These are phyloP conservation scores for Lentinula sp. DNA, from an alignment of 768 basidiomycete genomes.

Conservation along the genomic window DNA sequence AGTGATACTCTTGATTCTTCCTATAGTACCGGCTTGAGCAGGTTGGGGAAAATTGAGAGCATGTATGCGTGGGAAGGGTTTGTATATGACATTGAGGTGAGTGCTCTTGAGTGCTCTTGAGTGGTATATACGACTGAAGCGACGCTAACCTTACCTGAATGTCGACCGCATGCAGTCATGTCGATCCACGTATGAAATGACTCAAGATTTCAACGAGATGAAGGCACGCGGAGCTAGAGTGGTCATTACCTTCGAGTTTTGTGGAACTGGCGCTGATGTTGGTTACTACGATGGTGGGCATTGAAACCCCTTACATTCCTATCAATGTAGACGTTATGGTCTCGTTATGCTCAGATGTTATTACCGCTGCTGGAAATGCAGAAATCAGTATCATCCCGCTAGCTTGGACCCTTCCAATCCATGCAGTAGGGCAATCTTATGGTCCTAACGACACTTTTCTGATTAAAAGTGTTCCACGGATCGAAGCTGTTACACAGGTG, in stretches of 20 bases:
- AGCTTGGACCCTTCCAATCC: constrained; percentile 12
- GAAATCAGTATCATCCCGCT: constrained; percentile 11
- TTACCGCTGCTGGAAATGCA: constrained; percentile 8
- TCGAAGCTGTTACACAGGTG: constrained; percentile 8
- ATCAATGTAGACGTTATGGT: not conserved
- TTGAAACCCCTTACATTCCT: not conserved
- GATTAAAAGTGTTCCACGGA: constrained; percentile 10
- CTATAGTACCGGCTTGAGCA: not conserved
- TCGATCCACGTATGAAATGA: constrained; percentile 9
- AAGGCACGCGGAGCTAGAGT: constrained; percentile 10
- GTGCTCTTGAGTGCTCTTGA: not conserved
- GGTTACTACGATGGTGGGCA: constrained; percentile 10
- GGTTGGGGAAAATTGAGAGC: constrained; percentile 9
- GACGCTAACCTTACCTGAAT: not conserved
- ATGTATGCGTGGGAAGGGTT: constrained; percentile 14
- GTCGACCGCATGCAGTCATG: constrained; percentile 7
- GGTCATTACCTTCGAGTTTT: constrained; percentile 13
- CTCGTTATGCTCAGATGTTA: constrained; percentile 7
- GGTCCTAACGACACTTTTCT: constrained; percentile 13
- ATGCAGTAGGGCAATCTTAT: constrained; percentile 10
- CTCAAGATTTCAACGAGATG: constrained; percentile 9
- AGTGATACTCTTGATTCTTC: not conserved
- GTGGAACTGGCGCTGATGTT: constrained; percentile 11
- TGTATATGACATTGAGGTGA: constrained; percentile 11
- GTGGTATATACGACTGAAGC: not conserved